phyloP scores from a whole-genome alignment of 1,284 basidiomycete genomes.

The Lentinula novae-zelandiae region DNA sequence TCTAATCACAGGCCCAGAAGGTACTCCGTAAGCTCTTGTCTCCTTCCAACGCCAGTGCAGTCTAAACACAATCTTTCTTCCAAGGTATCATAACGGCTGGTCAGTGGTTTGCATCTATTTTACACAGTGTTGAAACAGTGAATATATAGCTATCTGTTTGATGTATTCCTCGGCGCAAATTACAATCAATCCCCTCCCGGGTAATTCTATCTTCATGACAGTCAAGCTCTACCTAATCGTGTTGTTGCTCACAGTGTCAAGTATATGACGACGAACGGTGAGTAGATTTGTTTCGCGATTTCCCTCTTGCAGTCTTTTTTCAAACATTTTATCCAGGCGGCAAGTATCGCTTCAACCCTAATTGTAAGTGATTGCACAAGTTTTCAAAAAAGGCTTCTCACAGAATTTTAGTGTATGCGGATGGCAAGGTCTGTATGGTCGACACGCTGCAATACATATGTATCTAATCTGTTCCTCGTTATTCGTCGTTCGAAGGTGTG shows the following conservation, averaged over 20 bases:
- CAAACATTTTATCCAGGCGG: slow-evolving; percentile 48
- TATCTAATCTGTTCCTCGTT: not conserved
- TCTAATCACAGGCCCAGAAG: slow-evolving; percentile 85
- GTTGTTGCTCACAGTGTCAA: slow-evolving; percentile 51
- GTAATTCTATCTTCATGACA: not conserved
- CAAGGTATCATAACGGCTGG: slow-evolving; percentile 82
- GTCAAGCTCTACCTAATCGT: not conserved
- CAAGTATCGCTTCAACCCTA: slow-evolving; percentile 87
- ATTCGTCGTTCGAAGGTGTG: not conserved
- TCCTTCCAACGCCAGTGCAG: not conserved
- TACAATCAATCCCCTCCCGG: slow-evolving; percentile 77
- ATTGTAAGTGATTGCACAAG: slow-evolving; percentile 73
- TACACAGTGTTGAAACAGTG: slow-evolving; percentile 4
- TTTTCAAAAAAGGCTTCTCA: slow-evolving; percentile 8
- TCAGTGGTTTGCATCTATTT: slow-evolving; percentile 28
- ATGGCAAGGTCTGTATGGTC: slow-evolving; percentile 78
- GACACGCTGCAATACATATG: not conserved
- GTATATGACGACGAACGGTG: slow-evolving; percentile 72
- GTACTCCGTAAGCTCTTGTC: slow-evolving; percentile 72
- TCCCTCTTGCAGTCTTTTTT: not conserved
- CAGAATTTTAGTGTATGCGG: slow-evolving; percentile 22
- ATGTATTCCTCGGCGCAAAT: slow-evolving; percentile 82
- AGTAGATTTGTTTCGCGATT: slow-evolving; percentile 20
- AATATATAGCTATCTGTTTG: slow-evolving; percentile 64
- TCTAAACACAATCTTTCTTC: not conserved